Conservation (phyloP, 805 yeast genomes). For the Candida vartiovaarae region DNA sequence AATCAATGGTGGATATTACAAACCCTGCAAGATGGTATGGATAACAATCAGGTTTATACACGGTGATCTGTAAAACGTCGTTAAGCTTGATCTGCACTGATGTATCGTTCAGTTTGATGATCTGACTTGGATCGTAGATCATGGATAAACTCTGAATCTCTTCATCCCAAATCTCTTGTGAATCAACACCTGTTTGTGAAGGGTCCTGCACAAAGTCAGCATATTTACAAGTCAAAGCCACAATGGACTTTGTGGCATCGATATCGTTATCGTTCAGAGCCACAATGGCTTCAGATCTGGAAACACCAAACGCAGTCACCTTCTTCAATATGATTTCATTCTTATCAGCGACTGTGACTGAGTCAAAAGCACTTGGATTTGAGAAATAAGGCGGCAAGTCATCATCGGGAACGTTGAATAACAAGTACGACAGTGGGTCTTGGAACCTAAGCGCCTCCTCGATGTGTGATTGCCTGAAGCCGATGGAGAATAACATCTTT, state of each 20-base stretch:
- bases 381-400: conserved; percentile 67
- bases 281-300: conserved; percentile 52
- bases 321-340: conserved; percentile 50
- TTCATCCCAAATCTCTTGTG: conserved; percentile 54
- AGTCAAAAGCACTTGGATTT: conserved; percentile 47
- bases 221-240: conserved; percentile 37
- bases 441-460: conserved; percentile 61
- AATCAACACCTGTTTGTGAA: conserved; percentile 4
- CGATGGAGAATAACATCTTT: conserved; percentile 35
- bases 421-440: conserved; percentile 42
- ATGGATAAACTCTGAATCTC: conserved; percentile 64
- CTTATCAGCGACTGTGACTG: conserved; percentile 36
- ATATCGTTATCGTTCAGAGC: conserved; percentile 35
- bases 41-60: conserved; percentile 45
- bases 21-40: conserved; percentile 70
- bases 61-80: conserved; percentile 27
- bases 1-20: conserved; percentile 37
- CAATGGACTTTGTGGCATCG: conserved; percentile 46
- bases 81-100: conserved; percentile 13
- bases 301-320: conserved; percentile 61
- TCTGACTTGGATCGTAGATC: conserved; percentile 37
- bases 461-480: conserved; percentile 66
- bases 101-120: conserved; percentile 23
- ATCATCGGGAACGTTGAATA: conserved; percentile 90
- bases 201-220: conserved; percentile 16